Evolutionary conservation across 495 filamentous ascomycete species (phyloP), one percentile per base, ranked within the genome.

Genomic region (Hyaloscypha variabilis): DNA sequence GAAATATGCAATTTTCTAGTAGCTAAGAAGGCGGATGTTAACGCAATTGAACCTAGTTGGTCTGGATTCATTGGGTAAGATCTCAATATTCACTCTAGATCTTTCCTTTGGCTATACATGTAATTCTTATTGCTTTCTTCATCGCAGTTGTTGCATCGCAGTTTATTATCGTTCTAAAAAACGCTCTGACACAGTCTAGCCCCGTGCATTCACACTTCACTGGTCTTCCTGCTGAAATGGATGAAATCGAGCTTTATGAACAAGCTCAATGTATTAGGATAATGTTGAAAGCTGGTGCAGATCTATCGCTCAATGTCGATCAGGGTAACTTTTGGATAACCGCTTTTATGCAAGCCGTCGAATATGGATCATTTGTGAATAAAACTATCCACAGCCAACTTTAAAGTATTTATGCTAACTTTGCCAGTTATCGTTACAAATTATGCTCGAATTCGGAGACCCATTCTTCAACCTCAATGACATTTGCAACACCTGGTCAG

Each of bases 231-330:
- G 14, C 6, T 25, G 25, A 52, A 11, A 19, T 36, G n/a, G 28
- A 54, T 8, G 60, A 62, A n/a, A 25, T n/a, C 6, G 28, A 30
- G 29, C 21, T 8, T 30, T 21, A 31, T 52, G 31, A 62, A 54
- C 5, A 5, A 26, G 52, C 62, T 58, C 21, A 29, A 49, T 64
- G 52, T 19, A 11, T 46, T 6, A 23, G 21, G 13, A 57, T 64
- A 64, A 24, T 57, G 8, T 26, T 64, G 49, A 31, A 46, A 64
- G 62, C 62, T 21, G 62, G 54, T 26, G 62, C 62, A 58, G 62
- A 64, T 31, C 21, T 31, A 46, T 64, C 62, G 21, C 34, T 64
- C 21, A 36, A 42, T n/a, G 23, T 51, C 6, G 19, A 24, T 24
- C 6, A 17, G 17, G 39, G 39, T 10, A 19, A 8, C 19, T 8